Percentiles rank a stretch among this genome's conserved stretches.
Evolutionary conservation across 257 asterid genomes (phyloP).

Genomic region (Buddleja alternifolia): DNA sequence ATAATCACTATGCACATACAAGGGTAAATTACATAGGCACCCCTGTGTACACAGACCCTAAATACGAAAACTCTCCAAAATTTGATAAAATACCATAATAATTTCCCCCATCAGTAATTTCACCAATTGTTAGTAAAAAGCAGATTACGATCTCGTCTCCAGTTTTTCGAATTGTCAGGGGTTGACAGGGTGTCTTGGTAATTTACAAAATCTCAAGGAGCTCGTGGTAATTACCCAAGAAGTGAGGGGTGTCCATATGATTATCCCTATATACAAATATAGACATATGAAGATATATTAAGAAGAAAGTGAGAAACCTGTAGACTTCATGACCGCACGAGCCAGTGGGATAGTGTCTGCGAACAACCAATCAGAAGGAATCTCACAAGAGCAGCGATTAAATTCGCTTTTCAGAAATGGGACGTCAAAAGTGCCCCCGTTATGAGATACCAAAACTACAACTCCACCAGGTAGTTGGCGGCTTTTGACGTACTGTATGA

Average conservation of each 20-base stretch:
- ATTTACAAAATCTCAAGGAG: too few relatives aligned
- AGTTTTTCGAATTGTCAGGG: too few relatives aligned
- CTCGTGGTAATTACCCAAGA: too few relatives aligned
- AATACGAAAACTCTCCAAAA: too few relatives aligned
- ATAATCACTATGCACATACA: neutral
- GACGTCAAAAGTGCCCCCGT: slow-evolving; percentile 74
- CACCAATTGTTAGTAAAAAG: too few relatives aligned
- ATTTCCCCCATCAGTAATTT: too few relatives aligned
- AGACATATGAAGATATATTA: neutral
- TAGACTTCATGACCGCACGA: slow-evolving; percentile 59
- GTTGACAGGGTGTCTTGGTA: too few relatives aligned
- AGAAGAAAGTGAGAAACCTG: slow-evolving; percentile 45
- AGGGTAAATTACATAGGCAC: neutral
- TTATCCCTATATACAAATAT: neutral
- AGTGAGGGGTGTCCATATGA: neutral
- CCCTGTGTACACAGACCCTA: too few relatives aligned
- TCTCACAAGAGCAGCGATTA: slow-evolving; percentile 61
- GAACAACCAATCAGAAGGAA: slow-evolving; percentile 74
- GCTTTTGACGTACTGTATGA: slow-evolving; percentile 66
- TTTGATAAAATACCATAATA: too few relatives aligned
- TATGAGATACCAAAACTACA: slow-evolving; percentile 82
- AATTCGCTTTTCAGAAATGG: slow-evolving; percentile 82
- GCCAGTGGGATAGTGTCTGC: slow-evolving; percentile 81
- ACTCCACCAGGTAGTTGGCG: slow-evolving; percentile 81
- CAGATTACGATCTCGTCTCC: too few relatives aligned